A percentile compares a stretch with the other conserved stretches of the same genome.
phyloP scores from a whole-genome alignment of 345 rosid genomes.

The Jatropha curcas region DNA sequence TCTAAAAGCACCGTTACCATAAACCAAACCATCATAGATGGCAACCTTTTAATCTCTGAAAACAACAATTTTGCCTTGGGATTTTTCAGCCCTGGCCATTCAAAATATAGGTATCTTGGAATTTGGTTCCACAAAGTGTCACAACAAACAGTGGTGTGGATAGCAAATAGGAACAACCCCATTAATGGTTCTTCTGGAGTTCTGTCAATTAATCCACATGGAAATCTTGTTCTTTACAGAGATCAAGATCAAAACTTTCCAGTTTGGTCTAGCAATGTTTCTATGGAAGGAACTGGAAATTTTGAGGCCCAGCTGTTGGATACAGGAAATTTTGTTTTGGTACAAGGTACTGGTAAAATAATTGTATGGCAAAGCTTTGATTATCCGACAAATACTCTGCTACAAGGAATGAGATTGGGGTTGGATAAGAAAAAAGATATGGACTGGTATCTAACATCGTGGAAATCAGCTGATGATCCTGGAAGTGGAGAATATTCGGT shows the following conservation, averaged over 20 bases:
- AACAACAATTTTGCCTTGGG: conserved; percentile 17
- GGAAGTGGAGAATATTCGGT: conserved; percentile 1
- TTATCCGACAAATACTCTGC: conserved; percentile 24
- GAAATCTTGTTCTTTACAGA: conserved; percentile 21
- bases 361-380: conserved; percentile 41
- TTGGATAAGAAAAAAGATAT: conserved; percentile 18
- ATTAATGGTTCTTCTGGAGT: conserved; percentile 18
- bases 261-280: conserved; percentile 27
- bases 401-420: conserved; percentile 26
- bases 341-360: background rate
- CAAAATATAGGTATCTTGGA: conserved; percentile 24
- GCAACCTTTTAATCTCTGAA: conserved; percentile 13
- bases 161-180: conserved; percentile 28
- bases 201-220: conserved; percentile 8
- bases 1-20: conserved; percentile 3
- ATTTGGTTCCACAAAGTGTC: conserved; percentile 24
- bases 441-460: conserved; percentile 18
- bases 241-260: background rate
- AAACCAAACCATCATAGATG: conserved; percentile 14
- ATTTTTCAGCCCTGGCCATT: conserved; percentile 28
- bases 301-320: conserved; percentile 16
- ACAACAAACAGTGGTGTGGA: conserved; percentile 24
- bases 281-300: background rate
- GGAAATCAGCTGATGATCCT: conserved; percentile 33
- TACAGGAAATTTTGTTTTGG: conserved; percentile 20